Evolutionary conservation across 345 rosid species (phyloP).

Genomic region (Populus davidiana): DNA sequence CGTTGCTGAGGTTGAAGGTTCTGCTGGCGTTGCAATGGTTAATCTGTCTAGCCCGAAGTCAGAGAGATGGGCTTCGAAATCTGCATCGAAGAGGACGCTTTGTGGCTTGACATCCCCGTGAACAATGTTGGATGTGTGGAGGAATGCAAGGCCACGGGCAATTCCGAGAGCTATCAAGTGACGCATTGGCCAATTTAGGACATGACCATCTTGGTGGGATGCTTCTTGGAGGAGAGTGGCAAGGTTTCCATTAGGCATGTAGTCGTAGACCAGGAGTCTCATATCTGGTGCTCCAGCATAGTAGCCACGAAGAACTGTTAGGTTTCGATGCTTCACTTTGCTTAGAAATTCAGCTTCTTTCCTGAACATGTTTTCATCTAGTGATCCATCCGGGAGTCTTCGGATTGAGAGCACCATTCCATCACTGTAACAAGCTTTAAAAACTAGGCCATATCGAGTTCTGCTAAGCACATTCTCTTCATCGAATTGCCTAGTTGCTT

Average conservation of each 20-base stretch:
- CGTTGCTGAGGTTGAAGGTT: slow-evolving; percentile 53
- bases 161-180: slow-evolving; percentile 92
- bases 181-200: slow-evolving; percentile 98
- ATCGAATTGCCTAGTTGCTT: slow-evolving; percentile 83
- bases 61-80: slow-evolving; percentile 89
- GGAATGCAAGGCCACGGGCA: slow-evolving; percentile 81
- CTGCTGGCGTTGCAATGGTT: slow-evolving; percentile 44
- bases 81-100: slow-evolving; percentile 84
- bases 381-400: slow-evolving; percentile 58
- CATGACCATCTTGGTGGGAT: slow-evolving; percentile 96
- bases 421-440: slow-evolving; percentile 81
- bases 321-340: slow-evolving; percentile 78
- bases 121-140: slow-evolving; percentile 73
- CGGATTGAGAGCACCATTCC: slow-evolving; percentile 90
- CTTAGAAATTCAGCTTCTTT: slow-evolving; percentile 88
- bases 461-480: slow-evolving; percentile 91
- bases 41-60: slow-evolving; percentile 80
- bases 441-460: slow-evolving; percentile 64
- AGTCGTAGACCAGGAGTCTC: slow-evolving; percentile 77
- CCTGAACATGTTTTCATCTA: slow-evolving; percentile 68
- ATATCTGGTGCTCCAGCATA: slow-evolving; percentile 76
- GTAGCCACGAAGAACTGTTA: slow-evolving; percentile 88
- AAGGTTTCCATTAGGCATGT: slow-evolving; percentile 98
- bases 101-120: slow-evolving; percentile 95
- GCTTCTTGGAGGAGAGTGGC: slow-evolving; percentile 94